Evolutionary conservation across 2,329 filamentous ascomycete species (phyloP).

Genomic region (Penicillium sp.): DNA sequence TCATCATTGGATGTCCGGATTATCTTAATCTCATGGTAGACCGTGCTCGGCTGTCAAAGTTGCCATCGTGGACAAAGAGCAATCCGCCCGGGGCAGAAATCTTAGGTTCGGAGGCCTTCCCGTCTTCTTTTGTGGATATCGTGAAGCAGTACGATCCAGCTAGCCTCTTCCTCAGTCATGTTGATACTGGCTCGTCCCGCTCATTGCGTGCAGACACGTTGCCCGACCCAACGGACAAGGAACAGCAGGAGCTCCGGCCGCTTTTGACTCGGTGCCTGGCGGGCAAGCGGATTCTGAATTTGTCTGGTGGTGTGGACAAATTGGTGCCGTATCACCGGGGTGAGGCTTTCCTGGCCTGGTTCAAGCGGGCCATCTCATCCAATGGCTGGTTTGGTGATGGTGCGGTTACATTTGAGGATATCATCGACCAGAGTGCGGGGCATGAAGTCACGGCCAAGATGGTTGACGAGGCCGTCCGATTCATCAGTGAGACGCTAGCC

Average conservation of each 20-base stretch:
- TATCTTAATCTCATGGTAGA: slow-evolving; percentile 77
- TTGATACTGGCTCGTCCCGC: slow-evolving; percentile 22
- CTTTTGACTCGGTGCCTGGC: slow-evolving; percentile 42
- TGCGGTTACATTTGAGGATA: slow-evolving; percentile 55
- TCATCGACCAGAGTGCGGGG: slow-evolving; percentile 55
- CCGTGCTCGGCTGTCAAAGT: slow-evolving; percentile 69
- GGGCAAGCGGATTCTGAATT: slow-evolving; percentile 55
- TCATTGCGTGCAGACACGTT: slow-evolving; percentile 32
- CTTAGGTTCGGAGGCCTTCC: slow-evolving; percentile 75
- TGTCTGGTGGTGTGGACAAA: slow-evolving; percentile 58
- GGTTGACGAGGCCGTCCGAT: slow-evolving; percentile 55
- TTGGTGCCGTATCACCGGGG: slow-evolving; percentile 59
- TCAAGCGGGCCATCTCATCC: slow-evolving; percentile 48
- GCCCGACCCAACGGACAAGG: slow-evolving; percentile 41
- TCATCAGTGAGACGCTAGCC: slow-evolving; percentile 47
- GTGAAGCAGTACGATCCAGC: slow-evolving; percentile 71
- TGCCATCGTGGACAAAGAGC: slow-evolving; percentile 58
- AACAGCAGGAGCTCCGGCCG: slow-evolving; percentile 45
- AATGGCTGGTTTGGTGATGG: slow-evolving; percentile 52
- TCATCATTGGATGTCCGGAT: slow-evolving; percentile 87
- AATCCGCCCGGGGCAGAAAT: slow-evolving; percentile 62
- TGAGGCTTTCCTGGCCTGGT: slow-evolving; percentile 56
- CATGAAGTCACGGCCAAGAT: slow-evolving; percentile 60
- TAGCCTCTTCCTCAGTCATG: slow-evolving; percentile 64
- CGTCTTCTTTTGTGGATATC: slow-evolving; percentile 61